Conservation (phyloP, 345 rosid genomes). For the Zanthoxylum bungeanum region DNA sequence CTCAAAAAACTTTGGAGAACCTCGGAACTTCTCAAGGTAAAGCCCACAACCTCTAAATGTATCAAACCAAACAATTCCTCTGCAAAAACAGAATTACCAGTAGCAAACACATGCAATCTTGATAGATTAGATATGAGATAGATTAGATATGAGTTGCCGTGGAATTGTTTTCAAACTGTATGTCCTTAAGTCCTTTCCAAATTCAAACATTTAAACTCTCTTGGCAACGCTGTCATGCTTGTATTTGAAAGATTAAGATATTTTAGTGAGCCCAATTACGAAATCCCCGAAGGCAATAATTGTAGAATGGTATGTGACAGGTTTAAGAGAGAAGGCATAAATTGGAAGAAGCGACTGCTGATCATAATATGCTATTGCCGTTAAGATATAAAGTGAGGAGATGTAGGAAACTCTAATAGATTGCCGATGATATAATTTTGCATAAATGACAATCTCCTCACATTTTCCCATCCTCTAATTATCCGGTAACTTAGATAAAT, state of each 20-base stretch:
- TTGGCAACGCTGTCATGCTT: constrained; percentile 20
- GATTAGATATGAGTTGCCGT: no score
- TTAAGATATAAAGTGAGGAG: constrained; percentile 4
- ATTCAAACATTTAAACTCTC: constrained; percentile 18
- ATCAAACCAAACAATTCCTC: no score
- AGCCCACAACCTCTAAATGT: no score
- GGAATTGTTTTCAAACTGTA: no score
- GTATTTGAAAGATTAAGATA: constrained; percentile 28
- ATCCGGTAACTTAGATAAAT: not conserved
- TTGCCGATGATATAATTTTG: not conserved
- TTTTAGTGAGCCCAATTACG: constrained; percentile 11
- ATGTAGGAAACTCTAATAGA: not conserved
- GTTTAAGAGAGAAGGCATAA: constrained; percentile 26
- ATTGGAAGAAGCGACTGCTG: constrained; percentile 13
- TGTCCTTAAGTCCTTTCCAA: no score
- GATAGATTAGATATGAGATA: no score
- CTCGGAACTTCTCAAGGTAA: no score
- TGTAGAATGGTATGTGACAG: constrained; percentile 17
- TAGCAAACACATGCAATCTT: no score
- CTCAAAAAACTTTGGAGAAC: no score
- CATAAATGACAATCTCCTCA: constrained; percentile 11
- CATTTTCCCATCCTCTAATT: not conserved
- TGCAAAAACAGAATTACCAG: no score
- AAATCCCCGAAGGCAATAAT: constrained; percentile 27
- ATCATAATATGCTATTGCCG: not conserved